A percentile compares a stretch with the other conserved stretches of the same genome.
phyloP scores from a whole-genome alignment of 164 flowering plant species.

The Buxus sempervirens region DNA sequence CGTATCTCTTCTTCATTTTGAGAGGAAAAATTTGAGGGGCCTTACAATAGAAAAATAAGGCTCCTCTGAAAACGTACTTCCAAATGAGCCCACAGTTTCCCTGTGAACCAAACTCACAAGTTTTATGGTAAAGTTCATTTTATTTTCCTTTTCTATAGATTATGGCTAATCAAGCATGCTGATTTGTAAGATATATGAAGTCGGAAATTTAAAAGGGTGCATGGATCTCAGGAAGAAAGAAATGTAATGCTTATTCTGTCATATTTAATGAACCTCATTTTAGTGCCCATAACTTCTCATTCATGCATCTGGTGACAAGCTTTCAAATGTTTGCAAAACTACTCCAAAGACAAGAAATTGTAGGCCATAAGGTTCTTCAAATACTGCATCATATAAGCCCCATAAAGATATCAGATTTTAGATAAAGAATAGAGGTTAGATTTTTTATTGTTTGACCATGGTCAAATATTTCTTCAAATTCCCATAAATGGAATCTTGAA shows the following conservation, averaged over 20 bases:
- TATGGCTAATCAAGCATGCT: no score
- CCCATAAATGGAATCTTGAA: background rate
- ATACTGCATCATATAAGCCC: background rate
- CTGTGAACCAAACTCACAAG: no score
- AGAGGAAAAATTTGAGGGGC: no score
- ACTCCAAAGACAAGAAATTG: background rate
- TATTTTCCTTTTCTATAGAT: no score
- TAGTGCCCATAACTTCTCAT: background rate
- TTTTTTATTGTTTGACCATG: no score
- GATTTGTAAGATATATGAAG: background rate
- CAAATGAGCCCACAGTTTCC: no score
- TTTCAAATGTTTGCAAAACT: background rate
- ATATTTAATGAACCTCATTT: background rate
- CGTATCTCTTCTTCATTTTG: no score
- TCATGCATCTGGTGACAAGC: background rate
- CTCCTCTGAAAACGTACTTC: no score
- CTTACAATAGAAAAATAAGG: no score
- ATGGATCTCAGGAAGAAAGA: background rate
- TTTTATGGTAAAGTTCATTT: no score
- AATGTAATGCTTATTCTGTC: no score
- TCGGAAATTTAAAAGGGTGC: background rate
- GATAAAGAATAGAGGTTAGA: background rate
- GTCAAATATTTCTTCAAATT: no score
- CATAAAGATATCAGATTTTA: background rate
- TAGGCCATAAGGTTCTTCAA: background rate